A percentile compares a stretch with the other conserved stretches of the same genome.
Evolutionary conservation across 2,329 filamentous ascomycete species (phyloP).

Genomic region (Fulvia fulva): DNA sequence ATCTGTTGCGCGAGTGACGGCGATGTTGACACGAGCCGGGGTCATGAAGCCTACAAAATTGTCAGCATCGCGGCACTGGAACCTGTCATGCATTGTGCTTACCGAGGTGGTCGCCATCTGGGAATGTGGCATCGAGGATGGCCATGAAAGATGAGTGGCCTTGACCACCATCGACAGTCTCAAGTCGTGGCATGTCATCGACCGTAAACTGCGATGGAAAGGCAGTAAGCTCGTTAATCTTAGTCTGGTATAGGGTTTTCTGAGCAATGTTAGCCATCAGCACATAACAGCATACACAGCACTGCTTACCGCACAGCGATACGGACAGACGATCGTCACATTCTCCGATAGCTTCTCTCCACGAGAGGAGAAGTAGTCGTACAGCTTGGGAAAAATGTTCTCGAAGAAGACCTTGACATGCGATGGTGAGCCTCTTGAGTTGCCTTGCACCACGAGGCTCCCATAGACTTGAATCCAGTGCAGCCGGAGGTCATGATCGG

Average conservation of each 20-base stretch:
- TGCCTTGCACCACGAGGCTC: neutral
- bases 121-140: constrained; percentile 19
- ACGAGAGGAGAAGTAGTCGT: constrained; percentile 7
- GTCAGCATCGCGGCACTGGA: neutral
- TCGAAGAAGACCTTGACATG: constrained; percentile 9
- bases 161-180: constrained; percentile 17
- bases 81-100: neutral
- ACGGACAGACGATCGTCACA: constrained; percentile 9
- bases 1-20: constrained; percentile 21
- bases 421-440: neutral
- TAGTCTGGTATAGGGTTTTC: neutral
- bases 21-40: constrained; percentile 18
- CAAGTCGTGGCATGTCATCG: constrained; percentile 12
- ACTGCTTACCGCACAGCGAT: constrained; percentile 10
- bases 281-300: too few relatives aligned
- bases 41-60: constrained; percentile 15
- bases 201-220: neutral
- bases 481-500: neutral
- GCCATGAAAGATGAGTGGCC: constrained; percentile 15
- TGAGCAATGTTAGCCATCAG: neutral
- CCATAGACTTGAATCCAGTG: neutral
- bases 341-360: constrained; percentile 1
- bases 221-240: neutral
- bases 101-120: neutral
- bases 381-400: constrained; percentile 12